A percentile compares a stretch with the other conserved stretches of the same genome.
phyloP scores from a whole-genome alignment of 2,329 filamentous ascomycete species.

The Rutstroemia sydowiana region DNA sequence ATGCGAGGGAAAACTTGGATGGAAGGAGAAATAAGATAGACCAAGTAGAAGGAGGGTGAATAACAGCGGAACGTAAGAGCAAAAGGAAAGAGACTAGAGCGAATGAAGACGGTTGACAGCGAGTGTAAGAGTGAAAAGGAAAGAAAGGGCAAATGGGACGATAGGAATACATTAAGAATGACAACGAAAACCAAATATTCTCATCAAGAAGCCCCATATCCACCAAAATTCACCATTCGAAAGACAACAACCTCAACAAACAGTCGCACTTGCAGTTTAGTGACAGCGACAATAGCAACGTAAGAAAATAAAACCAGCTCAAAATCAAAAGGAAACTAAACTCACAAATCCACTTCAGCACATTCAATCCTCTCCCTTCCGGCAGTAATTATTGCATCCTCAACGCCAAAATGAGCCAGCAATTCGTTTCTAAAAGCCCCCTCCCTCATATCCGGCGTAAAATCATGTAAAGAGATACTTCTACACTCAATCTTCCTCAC shows the following conservation, averaged over 20 bases:
- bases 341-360: conserved; percentile 27
- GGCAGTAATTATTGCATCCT: not conserved
- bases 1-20: not conserved
- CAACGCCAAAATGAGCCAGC: conserved; percentile 17
- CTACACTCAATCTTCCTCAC: conserved; percentile 16
- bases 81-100: too few species aligned
- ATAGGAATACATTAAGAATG: too few species aligned
- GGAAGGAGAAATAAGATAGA: too few species aligned
- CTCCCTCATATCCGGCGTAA: conserved; percentile 19
- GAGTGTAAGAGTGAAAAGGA: not conserved
- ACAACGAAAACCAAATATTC: too few species aligned
- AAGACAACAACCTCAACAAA: too few species aligned
- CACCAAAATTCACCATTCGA: too few species aligned
- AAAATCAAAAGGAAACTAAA: not conserved
- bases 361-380: conserved; percentile 14
- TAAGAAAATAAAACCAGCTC: not conserved
- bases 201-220: too few species aligned
- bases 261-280: not conserved
- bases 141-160: not conserved
- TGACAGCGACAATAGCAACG: not conserved
- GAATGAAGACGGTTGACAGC: too few species aligned
- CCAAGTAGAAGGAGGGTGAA: too few species aligned
- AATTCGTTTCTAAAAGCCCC: conserved; percentile 14
- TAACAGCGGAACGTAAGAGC: too few species aligned
- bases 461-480: conserved; percentile 25